These are phyloP conservation scores for Linum usitatissimum DNA, from an alignment of 345 rosid genomes.

Conservation along the genomic window DNA sequence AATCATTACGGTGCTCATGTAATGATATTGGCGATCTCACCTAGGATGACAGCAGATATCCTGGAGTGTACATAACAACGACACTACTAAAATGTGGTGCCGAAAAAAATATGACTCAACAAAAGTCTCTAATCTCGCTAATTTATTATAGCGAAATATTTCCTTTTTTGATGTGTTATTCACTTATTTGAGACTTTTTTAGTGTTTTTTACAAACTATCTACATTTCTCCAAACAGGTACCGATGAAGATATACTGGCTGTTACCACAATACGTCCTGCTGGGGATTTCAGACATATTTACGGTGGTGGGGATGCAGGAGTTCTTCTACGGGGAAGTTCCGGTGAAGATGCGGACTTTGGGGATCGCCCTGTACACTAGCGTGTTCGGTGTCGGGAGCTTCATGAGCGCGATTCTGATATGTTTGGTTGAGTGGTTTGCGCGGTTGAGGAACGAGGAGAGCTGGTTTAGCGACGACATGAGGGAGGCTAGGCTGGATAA, in stretches of 20 bases:
- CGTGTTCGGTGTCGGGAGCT: constrained; percentile 92
- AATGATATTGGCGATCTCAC: too few relatives aligned
- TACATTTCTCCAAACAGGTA: constrained; percentile 6
- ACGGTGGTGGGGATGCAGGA: constrained; percentile 98
- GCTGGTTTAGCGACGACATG: constrained; percentile 95
- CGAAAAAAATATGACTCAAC: too few relatives aligned
- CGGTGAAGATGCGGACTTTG: constrained; percentile 75
- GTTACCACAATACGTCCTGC: constrained; percentile 71
- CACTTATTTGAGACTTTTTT: too few relatives aligned
- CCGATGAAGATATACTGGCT: constrained; percentile 69
- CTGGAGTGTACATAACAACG: too few relatives aligned
- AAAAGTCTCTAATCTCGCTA: too few relatives aligned
- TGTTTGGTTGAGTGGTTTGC: constrained; percentile 42
- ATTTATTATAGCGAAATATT: too few relatives aligned
- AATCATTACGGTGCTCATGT: too few relatives aligned
- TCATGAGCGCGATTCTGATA: constrained; percentile 66
- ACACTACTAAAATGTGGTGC: too few relatives aligned
- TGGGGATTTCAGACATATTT: constrained; percentile 83
- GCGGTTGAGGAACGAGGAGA: constrained; percentile 26
- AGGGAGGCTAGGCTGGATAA: constrained; percentile 61
- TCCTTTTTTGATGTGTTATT: too few relatives aligned
- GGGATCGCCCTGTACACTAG: constrained; percentile 84
- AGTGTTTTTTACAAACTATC: too few relatives aligned
- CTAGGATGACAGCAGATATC: too few relatives aligned
- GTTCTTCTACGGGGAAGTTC: constrained; percentile 86